Evolutionary conservation across 192 early-diverging fungal species (phyloP), one percentile per base, ranked within the genome.

Genomic region (Coemansia sp.): DNA sequence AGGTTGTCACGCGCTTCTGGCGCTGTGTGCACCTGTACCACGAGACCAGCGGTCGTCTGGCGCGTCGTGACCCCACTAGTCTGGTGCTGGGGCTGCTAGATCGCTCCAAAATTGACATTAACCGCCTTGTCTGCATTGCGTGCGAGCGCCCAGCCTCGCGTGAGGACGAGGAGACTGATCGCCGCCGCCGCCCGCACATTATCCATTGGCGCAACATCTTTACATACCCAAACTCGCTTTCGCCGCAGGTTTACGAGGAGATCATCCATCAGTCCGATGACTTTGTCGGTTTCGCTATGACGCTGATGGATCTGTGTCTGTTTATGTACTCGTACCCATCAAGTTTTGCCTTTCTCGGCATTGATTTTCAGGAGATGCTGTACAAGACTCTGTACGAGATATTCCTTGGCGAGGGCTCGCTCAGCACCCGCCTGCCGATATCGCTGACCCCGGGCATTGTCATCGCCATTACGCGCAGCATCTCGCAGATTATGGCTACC

Each of bases 321-420:
- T 79, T 79, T 25, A 70, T 79, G 64, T 79, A 79, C 61, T 79
- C 76, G 67, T 71, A 79, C 34, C 76, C 76, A n/a, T 60, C 71
- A 38, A 61, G 71, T 22, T 79, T 79, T 64, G 71, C 76, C 31
- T 79, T 79, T 37, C 62, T 79, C 28, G 76, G 76, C 2, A 56
- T 53, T 17, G 76, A 78, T 7, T 73, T 73, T 21, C 76, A 72
- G 53, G 76, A 78, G 64, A 69, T 54, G 56, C 64, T 78, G 38
- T 78, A 73, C 71, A 78, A 78, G 70, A 78, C 76, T n/a, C 64
- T 78, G 34, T 78, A 69, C 20, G 76, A 78, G 60, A 73, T 73
- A 15, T 73, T 78, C 8, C 57, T 78, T 2, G 63, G 64, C 67
- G 76, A 78, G 55, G 62, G 69, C 14, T 69, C 76, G 36, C 55